These are phyloP conservation scores for Cladorrhinum samala DNA, from an alignment of 495 filamentous ascomycete species.

Conservation along the genomic window DNA sequence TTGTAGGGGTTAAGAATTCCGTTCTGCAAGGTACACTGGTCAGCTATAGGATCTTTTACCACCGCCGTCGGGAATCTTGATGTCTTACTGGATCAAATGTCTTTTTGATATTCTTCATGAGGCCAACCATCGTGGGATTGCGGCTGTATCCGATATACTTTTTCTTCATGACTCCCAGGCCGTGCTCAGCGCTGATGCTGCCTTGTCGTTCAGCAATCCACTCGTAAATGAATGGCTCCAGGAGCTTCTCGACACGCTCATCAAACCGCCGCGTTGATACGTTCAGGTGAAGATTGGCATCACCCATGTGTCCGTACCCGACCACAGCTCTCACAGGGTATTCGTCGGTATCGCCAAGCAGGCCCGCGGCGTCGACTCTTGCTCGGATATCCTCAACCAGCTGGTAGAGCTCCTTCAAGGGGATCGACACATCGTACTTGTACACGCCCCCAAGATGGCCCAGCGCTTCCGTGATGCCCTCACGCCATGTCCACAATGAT, in stretches of 20 bases:
- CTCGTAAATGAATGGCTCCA: conserved; percentile 96
- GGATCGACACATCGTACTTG: conserved; percentile 97
- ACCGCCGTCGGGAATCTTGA: not conserved
- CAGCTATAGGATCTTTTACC: not conserved
- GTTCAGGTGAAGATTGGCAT: conserved; percentile 91
- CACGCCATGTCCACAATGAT: conserved; percentile 84
- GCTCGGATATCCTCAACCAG: conserved; percentile 78
- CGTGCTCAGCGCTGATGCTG: conserved; percentile 95
- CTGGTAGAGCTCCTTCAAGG: conserved; percentile 76
- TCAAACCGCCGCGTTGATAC: conserved; percentile 74
- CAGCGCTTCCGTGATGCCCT: conserved; percentile 81
- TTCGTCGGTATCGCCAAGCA: conserved; percentile 71
- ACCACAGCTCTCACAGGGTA: conserved; percentile 80
- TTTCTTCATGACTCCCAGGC: conserved; percentile 90
- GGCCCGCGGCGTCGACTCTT: conserved; percentile 61
- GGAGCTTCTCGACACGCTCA: conserved; percentile 77
- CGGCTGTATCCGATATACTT: conserved; percentile 89
- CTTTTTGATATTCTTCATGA: conserved; percentile 93
- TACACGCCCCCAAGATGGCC: conserved; percentile 93
- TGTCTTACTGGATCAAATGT: conserved; percentile 82
- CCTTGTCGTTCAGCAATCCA: conserved; percentile 84
- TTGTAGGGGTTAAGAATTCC: conserved; percentile 91
- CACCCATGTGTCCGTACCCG: conserved; percentile 98
- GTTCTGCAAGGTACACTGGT: conserved; percentile 42
- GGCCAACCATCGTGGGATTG: conserved; percentile 70